Evolutionary conservation across 2,329 filamentous ascomycete genomes (phyloP), one percentile per base, ranked within the genome.

Genomic region (Fusarium ramigenum): DNA sequence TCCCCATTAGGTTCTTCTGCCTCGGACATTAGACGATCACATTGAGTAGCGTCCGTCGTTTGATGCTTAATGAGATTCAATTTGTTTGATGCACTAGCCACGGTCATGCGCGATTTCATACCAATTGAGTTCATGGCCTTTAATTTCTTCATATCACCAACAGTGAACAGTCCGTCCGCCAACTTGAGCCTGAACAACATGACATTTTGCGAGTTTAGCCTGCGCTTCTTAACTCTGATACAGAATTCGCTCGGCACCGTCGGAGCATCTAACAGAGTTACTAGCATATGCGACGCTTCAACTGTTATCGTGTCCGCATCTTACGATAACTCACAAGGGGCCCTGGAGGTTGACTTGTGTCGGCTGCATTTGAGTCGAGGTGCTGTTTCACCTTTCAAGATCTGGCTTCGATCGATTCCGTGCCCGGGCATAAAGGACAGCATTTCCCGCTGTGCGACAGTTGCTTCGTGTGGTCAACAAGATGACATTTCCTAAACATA

Each of bases 321-420:
- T 70, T 68, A 73, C 61, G 71, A 67, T 66, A 60, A 60, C 37
- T 60, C 40, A 60, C 62, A 60, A 57, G 64, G 64, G 46, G 47
- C 39, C 46, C 65, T 63, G 52, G 53, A 34, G 32, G 40, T 34
- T 50, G 32, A 60, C 36, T 21, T n/a, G 43, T 37, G 28, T 56
- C 23, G n/a, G 37, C 40, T 57, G 18, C 18, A 59, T 50, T 50
- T 37, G 37, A 66, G 36, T 56, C 49, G 37, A 43, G 23, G 40
- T 57, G 37, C 37, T 64, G 72, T 73, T 73, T 75, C 70, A 75
- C 54, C 63, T 61, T 60, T 60, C 30, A 34, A 74, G 73, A 75
- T 75, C 73, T 72, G 39, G 50, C 46, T 57, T 59, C 53, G 53
- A 70, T 70, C 70, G n/a, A 57, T 32, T 42, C 52, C 23, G 23